Evolutionary conservation across 2,329 filamentous ascomycete genomes (phyloP), one percentile per base, ranked within the genome.

Genomic region (Pseudogymnoascus sp.): DNA sequence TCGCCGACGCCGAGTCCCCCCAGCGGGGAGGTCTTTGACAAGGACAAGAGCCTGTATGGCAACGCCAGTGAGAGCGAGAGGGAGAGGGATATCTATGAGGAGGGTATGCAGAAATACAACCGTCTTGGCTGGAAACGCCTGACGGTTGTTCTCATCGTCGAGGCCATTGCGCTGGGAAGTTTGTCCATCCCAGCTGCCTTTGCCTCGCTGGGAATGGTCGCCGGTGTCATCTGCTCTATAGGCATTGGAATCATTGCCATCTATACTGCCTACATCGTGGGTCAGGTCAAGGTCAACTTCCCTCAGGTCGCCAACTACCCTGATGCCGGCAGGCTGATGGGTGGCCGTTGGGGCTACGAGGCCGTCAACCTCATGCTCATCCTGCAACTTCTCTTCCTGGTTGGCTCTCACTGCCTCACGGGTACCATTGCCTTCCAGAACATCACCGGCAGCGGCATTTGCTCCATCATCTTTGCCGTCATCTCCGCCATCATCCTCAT

Each of bases 401-500:
- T 86, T 77, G 83, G 79, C 15, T 83, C 82, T 31, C 86, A 88
- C 70, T 74, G 86, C 31, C 75, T 87, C 64, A 84, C 83, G 0
- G 86, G 85, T 69, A 78, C 77, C n/a, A 82, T 86, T 66, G 83
- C 83, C 63, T 78, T 86, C 73, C 83, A 84, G 65, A 80, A 78
- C 3, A 73, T 87, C 62, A 85, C 82, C 1, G 71, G 78, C 4
- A 79, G 84, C 68, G 79, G 75, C 1, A 76, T 78, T 2, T 88
- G 84, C 71, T 82, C 82, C 1, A 79, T 87, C 65, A 75, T 81
- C 0, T 87, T 82, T 68, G 80, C 77, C 7, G 72, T 83, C 7
- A 72, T 82, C 2, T 82, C 81, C 0, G 72, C 82, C 65, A 61
- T 82, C 11, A 60, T 87, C 6, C 82, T 79, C 37, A 78, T 84